A percentile compares a stretch with the other conserved stretches of the same genome.
Evolutionary conservation across 495 filamentous ascomycete genomes (phyloP).

Genomic region (Trichoderma asperelloides): DNA sequence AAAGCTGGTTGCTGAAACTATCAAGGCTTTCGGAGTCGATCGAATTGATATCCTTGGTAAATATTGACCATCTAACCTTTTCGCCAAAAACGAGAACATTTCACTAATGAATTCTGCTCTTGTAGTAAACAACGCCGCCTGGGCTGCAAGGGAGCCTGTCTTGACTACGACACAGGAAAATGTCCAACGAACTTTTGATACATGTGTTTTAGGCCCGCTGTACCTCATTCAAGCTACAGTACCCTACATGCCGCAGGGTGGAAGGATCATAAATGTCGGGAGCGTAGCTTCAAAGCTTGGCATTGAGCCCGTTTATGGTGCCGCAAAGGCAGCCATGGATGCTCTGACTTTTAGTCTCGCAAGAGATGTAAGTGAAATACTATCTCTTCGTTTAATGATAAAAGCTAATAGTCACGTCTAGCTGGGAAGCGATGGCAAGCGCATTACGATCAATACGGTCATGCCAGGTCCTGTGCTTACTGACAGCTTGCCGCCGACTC

Average conservation of each 20-base stretch:
- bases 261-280: slow-evolving; percentile 36
- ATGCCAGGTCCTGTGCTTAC: slow-evolving; percentile 26
- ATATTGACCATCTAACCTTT: slow-evolving; percentile 3
- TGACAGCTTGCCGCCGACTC: slow-evolving; percentile 16
- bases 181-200: slow-evolving; percentile 16
- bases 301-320: slow-evolving; percentile 18
- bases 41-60: slow-evolving; percentile 31
- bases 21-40: slow-evolving; percentile 20
- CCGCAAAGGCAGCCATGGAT: slow-evolving; percentile 27
- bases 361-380: slow-evolving; percentile 16
- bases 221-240: slow-evolving; percentile 23
- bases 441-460: slow-evolving; percentile 33
- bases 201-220: slow-evolving; percentile 24
- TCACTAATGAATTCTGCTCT: neutral
- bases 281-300: slow-evolving; percentile 28
- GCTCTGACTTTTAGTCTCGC: slow-evolving; percentile 20
- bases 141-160: neutral
- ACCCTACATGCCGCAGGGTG: slow-evolving; percentile 26
- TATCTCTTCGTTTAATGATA: neutral
- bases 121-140: slow-evolving; percentile 19
- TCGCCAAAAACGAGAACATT: neutral
- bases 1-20: slow-evolving; percentile 24
- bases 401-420: neutral
- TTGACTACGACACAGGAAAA: slow-evolving; percentile 14
- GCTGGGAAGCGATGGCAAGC: slow-evolving; percentile 22